Conservation (phyloP, 202 grass and related monocot species). For the Zoysia matrella region DNA sequence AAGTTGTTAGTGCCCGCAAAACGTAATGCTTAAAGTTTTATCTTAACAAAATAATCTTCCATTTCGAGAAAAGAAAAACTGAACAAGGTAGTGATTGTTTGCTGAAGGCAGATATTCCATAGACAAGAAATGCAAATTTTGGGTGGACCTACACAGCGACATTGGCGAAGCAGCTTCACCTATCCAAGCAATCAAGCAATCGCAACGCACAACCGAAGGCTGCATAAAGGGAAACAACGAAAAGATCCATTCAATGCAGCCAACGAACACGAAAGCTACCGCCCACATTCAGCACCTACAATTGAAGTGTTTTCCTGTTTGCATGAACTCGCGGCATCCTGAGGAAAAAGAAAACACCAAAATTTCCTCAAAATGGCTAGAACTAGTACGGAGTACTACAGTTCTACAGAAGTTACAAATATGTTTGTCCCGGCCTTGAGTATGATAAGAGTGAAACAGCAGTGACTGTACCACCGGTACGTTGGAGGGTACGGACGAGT, state of each 20-base stretch:
- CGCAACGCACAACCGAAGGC: slow-evolving; percentile 37
- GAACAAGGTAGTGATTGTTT: no score
- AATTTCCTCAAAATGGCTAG: neutral
- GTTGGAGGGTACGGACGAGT: no score
- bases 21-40: no score
- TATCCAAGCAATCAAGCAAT: neutral
- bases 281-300: slow-evolving; percentile 6
- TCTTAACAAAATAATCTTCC: no score
- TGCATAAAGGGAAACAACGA: slow-evolving; percentile 46
- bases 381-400: neutral
- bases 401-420: neutral
- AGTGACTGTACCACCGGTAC: neutral
- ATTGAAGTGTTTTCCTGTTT: slow-evolving; percentile 11
- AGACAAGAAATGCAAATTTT: no score
- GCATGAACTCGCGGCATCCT: neutral
- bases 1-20: no score
- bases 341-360: slow-evolving; percentile 19
- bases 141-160: no score
- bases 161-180: neutral
- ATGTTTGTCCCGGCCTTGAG: no score
- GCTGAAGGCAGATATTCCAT: no score
- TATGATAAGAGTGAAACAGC: neutral
- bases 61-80: no score
- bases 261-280: slow-evolving; percentile 49
- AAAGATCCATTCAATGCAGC: slow-evolving; percentile 42